Percentiles rank a stretch among this genome's conserved stretches.
Conservation (phyloP, 441 rosid species). For the Gossypium gossypioides region DNA sequence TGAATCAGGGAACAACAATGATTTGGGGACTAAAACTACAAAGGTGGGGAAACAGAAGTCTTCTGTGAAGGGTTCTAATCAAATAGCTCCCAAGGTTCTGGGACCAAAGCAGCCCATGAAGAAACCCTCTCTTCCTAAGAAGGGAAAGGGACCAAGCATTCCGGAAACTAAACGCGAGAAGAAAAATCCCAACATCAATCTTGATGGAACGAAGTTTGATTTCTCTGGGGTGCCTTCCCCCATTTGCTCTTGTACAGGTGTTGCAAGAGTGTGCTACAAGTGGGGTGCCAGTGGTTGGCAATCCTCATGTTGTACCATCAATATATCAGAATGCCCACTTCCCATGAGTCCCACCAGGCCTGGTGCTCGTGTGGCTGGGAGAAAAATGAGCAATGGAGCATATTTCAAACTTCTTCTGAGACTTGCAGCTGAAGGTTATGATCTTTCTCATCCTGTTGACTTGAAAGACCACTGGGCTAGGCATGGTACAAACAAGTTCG, state of each 20-base stretch:
- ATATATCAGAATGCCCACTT: conserved; percentile 43
- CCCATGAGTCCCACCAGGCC: conserved; percentile 49
- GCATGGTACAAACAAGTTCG: conserved; percentile 61
- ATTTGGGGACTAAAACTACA: conserved; percentile 14
- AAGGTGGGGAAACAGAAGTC: conserved; percentile 28
- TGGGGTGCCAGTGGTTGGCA: conserved; percentile 72
- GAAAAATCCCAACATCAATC: conserved; percentile 31
- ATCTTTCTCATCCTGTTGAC: conserved; percentile 48
- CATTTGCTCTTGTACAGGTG: conserved; percentile 53
- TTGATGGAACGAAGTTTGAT: conserved; percentile 33
- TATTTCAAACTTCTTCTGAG: conserved; percentile 42
- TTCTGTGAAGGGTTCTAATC: conserved; percentile 23
- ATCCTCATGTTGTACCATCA: conserved; percentile 54
- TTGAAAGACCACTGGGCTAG: conserved; percentile 61
- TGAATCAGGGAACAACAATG: conserved; percentile 22
- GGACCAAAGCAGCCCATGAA: conserved; percentile 36
- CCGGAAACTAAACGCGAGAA: conserved; percentile 39
- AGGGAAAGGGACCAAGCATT: conserved; percentile 24
- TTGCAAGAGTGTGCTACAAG: conserved; percentile 43
- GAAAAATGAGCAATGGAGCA: conserved; percentile 68
- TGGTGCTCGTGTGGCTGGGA: conserved; percentile 46
- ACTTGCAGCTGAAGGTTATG: conserved; percentile 47
- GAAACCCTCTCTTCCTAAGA: conserved; percentile 26
- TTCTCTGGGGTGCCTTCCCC: conserved; percentile 47
- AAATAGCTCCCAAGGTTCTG: conserved; percentile 20